Evolutionary conservation across 768 basidiomycete genomes (phyloP), one percentile per base, ranked within the genome.

Genomic region (Phaeolepiota aurea): DNA sequence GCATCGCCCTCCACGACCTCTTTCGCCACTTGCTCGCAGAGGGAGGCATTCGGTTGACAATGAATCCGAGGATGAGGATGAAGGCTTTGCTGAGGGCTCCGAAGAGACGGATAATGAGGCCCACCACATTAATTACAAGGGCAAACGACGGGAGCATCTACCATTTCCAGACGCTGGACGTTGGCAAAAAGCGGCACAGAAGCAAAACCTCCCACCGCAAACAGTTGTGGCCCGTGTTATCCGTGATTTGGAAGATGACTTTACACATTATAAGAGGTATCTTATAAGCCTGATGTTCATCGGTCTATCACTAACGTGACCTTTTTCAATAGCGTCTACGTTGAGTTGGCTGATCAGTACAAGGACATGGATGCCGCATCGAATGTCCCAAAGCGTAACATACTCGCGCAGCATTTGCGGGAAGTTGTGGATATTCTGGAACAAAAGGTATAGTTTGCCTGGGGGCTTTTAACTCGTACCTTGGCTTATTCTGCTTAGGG

Each of bases 391-490:
- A 88, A 87, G 56, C 72, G 96, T 22, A 87, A 87, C 44, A 72
- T 84, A n/a, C 69, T 97, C 14, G 91, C 93, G 0, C 76, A 79
- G 43, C 94, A 94, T 56, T 67, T 99, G 41, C 79, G 76, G 21
- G 90, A 96, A 52, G 89, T 97, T 5, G 88, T 98, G 35, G 88
- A 94, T 56, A 70, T 86, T 33, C 69, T 99, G 28, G 96, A 98
- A 53, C 78, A 82, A 51, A 97, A 93, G 83, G 92, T 87, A 45
- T 44, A 25, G 21, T 21, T 21, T 39, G 20, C 12, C 20, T 20
- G 9, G 21, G 21, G 25, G 40, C 7, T 37, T 12, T 16, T 13
- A 16, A 33, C 16, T 36, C 19, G n/a, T 34, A 20, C 3, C 13
- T 32, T 23, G 23, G 5, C n/a, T n/a, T 9, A 13, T 22, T 44